Evolutionary conservation across 2,329 filamentous ascomycete genomes (phyloP).

Genomic region (Neoarthrinium moseri): DNA sequence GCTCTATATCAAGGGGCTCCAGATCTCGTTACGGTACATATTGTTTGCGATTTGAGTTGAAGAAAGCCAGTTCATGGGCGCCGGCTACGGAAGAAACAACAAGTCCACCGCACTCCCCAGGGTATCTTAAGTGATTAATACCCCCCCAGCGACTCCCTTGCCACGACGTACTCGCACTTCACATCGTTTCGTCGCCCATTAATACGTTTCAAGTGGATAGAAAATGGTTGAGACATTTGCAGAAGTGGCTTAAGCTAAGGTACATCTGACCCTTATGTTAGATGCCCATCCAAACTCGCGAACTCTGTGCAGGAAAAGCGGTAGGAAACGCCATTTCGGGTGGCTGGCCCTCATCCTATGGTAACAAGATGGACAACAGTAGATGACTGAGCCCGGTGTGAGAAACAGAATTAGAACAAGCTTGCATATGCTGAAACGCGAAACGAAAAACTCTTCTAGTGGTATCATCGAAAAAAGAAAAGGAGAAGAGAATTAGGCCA

Average conservation of each 20-base stretch:
- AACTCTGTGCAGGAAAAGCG: too few relatives aligned
- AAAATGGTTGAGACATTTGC: neutral
- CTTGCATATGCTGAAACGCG: neutral
- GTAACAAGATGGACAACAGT: neutral
- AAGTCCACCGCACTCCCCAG: too few relatives aligned
- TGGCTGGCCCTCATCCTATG: neutral
- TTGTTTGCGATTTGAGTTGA: too few relatives aligned
- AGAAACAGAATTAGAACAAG: conserved; percentile 16
- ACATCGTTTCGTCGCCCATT: conserved; percentile 4
- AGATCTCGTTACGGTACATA: too few relatives aligned
- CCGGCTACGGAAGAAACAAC: too few relatives aligned
- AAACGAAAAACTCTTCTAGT: conserved; percentile 23
- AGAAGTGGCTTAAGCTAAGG: neutral
- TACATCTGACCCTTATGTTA: too few relatives aligned
- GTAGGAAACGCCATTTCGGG: neutral
- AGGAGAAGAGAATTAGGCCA: conserved; percentile 16
- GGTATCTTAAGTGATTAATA: too few relatives aligned
- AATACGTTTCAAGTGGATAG: neutral
- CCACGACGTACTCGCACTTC: too few relatives aligned
- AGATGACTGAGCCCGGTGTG: neutral
- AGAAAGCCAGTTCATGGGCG: too few relatives aligned
- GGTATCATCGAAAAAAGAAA: conserved; percentile 29
- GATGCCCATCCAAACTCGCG: too few relatives aligned
- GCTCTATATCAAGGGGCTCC: too few relatives aligned
- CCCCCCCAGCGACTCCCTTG: too few relatives aligned